Conservation (phyloP, 805 yeast genomes). For the Candida anglica region DNA sequence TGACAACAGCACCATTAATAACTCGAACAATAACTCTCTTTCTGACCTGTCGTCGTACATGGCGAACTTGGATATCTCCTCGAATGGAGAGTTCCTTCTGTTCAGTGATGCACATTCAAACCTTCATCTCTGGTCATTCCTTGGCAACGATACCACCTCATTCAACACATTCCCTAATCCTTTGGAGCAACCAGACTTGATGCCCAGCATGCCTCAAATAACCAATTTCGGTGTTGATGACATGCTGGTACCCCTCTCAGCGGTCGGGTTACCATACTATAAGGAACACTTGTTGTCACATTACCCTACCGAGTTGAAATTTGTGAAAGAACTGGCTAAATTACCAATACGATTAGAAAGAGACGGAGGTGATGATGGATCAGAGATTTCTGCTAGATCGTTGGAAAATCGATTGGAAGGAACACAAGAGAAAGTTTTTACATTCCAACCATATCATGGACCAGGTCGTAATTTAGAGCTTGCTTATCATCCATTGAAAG, state of each 20-base stretch:
- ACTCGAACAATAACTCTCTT: constrained; percentile 3
- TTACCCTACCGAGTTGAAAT: constrained; percentile 66
- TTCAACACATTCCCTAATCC: constrained; percentile 34
- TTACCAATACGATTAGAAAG: constrained; percentile 50
- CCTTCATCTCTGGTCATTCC: constrained; percentile 65
- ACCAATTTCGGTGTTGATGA: constrained; percentile 30
- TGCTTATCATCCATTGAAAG: too few relatives aligned
- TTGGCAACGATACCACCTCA: constrained; percentile 24
- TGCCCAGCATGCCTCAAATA: constrained; percentile 22
- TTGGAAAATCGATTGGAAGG: constrained; percentile 2
- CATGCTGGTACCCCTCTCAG: constrained; percentile 53
- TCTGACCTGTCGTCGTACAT: constrained; percentile 21
- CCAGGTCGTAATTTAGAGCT: neutral
- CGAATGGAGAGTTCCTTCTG: constrained; percentile 74
- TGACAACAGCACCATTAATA: neutral
- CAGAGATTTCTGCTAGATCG: neutral
- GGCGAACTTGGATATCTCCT: constrained; percentile 50
- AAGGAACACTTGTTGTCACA: constrained; percentile 72
- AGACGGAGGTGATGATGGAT: constrained; percentile 8
- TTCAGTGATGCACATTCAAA: constrained; percentile 62
- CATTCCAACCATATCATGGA: neutral
- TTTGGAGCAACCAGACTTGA: constrained; percentile 53
- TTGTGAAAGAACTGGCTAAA: constrained; percentile 57
- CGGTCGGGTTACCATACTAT: constrained; percentile 85
- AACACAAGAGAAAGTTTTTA: too few relatives aligned